These are phyloP conservation scores for Phytophthora tubulina DNA, from an alignment of 352 stramenopile genomes.

Conservation along the genomic window DNA sequence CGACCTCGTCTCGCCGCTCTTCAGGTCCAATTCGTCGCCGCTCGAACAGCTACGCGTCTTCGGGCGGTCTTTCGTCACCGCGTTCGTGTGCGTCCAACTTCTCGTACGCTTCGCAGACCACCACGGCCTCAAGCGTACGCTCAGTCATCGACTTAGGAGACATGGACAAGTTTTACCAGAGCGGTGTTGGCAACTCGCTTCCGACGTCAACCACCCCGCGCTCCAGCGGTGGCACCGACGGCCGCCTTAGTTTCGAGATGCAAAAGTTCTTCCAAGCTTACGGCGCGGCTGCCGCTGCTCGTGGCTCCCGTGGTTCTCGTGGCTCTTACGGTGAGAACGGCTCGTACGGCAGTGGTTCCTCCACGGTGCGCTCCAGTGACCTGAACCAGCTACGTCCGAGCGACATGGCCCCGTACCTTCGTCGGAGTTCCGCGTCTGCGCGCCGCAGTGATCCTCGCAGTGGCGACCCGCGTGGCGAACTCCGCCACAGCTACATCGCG, in stretches of 20 bases:
- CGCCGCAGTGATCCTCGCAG: constrained; percentile 37
- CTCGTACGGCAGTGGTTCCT: constrained; percentile 57
- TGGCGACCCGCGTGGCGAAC: constrained; percentile 14
- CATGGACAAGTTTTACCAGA: constrained; percentile 85
- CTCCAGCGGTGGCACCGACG: constrained; percentile 48
- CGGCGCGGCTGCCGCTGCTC: constrained; percentile 43
- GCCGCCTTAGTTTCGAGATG: constrained; percentile 70
- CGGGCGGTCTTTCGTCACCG: constrained; percentile 61
- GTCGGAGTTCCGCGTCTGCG: constrained; percentile 45
- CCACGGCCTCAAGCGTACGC: constrained; percentile 67
- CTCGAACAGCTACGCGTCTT: constrained; percentile 77
- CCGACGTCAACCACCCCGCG: constrained; percentile 44
- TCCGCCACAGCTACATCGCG: constrained; percentile 44
- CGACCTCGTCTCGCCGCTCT: constrained; percentile 31
- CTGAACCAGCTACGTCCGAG: constrained; percentile 49
- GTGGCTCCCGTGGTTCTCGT: constrained; percentile 36
- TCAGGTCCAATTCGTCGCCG: constrained; percentile 44
- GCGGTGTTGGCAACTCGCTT: constrained; percentile 36
- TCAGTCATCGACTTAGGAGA: constrained; percentile 82
- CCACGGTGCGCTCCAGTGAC: constrained; percentile 64
- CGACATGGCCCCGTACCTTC: constrained; percentile 44
- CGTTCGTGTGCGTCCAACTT: constrained; percentile 81
- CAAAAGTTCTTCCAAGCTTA: constrained; percentile 81
- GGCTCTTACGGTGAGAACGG: constrained; percentile 49
- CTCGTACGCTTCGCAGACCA: constrained; percentile 78